A percentile compares a stretch with the other conserved stretches of the same genome.
Conservation (phyloP, 768 basidiomycete genomes). For the Trametes villosa region DNA sequence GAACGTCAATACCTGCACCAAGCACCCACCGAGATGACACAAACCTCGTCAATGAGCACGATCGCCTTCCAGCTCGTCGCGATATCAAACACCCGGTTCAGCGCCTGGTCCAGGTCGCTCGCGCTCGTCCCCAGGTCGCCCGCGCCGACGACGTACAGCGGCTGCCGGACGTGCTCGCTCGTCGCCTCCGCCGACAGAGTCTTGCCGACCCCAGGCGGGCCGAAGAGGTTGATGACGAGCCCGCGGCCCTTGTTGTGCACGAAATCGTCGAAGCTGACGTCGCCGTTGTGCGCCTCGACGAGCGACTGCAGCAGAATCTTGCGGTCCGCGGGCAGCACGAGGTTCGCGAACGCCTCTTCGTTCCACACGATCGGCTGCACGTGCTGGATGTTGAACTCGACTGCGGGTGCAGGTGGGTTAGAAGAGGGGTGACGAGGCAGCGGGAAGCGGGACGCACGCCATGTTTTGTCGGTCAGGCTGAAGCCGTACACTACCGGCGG, state of each 20-base stretch:
- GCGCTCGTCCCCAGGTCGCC: conserved; percentile 27
- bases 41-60: conserved; percentile 36
- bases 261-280: conserved; percentile 38
- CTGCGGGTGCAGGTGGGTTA: conserved; percentile 34
- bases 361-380: conserved; percentile 50
- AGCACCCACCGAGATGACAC: neutral
- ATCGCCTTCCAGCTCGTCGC: conserved; percentile 40
- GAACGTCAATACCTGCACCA: no score
- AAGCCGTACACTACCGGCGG: conserved; percentile 63
- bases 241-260: conserved; percentile 42
- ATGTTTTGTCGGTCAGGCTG: conserved; percentile 59
- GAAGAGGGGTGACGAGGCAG: no score
- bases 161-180: conserved; percentile 25
- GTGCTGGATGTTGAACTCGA: conserved; percentile 63
- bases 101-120: conserved; percentile 30
- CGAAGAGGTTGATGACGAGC: conserved; percentile 37
- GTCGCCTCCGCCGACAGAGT: conserved; percentile 35
- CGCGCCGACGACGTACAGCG: conserved; percentile 23
- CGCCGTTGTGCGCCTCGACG: conserved; percentile 34
- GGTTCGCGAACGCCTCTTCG: conserved; percentile 37
- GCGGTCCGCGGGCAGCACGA: conserved; percentile 35
- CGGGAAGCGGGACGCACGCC: conserved; percentile 37
- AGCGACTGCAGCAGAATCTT: conserved; percentile 36
- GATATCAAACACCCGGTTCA: conserved; percentile 38
- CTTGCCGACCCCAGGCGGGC: conserved; percentile 36